Percentiles rank a stretch among this genome's conserved stretches.
These are phyloP conservation scores for Blumeriella jaapii DNA, from an alignment of 2,329 filamentous ascomycete genomes.

Conservation along the genomic window DNA sequence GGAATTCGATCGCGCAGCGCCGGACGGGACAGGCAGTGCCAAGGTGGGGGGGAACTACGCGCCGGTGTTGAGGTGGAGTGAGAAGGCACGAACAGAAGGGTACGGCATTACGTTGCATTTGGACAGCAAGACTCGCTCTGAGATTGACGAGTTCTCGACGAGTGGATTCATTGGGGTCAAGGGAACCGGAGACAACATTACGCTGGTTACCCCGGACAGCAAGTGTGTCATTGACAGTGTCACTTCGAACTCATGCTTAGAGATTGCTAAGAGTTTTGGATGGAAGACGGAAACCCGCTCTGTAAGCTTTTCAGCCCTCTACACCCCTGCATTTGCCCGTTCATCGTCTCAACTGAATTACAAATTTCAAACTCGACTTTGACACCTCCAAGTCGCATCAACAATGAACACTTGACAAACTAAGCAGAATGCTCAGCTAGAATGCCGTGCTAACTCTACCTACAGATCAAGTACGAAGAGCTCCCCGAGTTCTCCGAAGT, in stretches of 20 bases:
- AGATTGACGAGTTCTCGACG: conserved; percentile 93
- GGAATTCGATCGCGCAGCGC: conserved; percentile 88
- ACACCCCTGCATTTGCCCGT: neutral
- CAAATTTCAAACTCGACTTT: neutral
- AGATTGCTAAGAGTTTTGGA: conserved; percentile 66
- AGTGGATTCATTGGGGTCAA: conserved; percentile 82
- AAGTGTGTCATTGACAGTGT: conserved; percentile 80
- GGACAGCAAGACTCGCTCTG: conserved; percentile 71
- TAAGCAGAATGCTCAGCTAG: neutral
- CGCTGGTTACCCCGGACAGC: conserved; percentile 73
- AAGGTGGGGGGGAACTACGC: conserved; percentile 96
- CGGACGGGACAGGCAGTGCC: conserved; percentile 78
- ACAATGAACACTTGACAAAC: too few species aligned
- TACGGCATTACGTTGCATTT: conserved; percentile 93
- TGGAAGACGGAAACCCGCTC: conserved; percentile 72
- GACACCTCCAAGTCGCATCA: too few species aligned
- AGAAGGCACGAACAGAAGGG: conserved; percentile 64
- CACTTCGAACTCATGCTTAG: conserved; percentile 66
- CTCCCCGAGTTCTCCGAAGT: conserved; percentile 59
- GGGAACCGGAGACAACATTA: conserved; percentile 32
- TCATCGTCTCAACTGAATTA: neutral
- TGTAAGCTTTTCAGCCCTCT: conserved; percentile 33
- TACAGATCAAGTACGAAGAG: conserved; percentile 51
- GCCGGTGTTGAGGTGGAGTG: conserved; percentile 78
- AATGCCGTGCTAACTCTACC: neutral